phyloP scores from a whole-genome alignment of 306 rosid species.

The Amphicarpaea edgeworthii region DNA sequence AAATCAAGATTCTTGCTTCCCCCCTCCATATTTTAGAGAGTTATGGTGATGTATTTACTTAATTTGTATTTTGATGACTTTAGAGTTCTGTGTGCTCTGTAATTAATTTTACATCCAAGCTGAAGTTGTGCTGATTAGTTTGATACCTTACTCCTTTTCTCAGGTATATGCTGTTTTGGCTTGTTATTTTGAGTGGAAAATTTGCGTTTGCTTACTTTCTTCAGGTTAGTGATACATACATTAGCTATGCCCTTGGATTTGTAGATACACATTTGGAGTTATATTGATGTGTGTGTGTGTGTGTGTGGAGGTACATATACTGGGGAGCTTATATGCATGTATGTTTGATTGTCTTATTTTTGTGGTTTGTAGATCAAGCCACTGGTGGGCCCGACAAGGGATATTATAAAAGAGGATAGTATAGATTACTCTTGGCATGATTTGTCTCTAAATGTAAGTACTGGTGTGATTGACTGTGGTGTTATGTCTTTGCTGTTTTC shows the following conservation, averaged over 20 bases:
- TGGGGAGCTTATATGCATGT: background rate
- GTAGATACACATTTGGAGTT: slow-evolving; percentile 3
- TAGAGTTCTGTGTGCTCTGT: background rate
- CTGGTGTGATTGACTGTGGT: slow-evolving; percentile 13
- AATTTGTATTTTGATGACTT: background rate
- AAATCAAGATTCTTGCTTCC: slow-evolving; percentile 18
- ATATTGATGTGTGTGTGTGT: too few relatives aligned
- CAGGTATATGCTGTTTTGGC: slow-evolving; percentile 95
- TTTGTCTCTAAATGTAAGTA: slow-evolving; percentile 77
- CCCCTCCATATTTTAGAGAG: background rate
- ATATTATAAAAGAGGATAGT: slow-evolving; percentile 46
- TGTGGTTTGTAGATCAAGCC: slow-evolving; percentile 76
- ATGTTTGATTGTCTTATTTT: slow-evolving; percentile 11
- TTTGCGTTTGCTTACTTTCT: slow-evolving; percentile 94
- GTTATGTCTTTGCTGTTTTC: slow-evolving; percentile 28
- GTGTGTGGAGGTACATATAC: background rate
- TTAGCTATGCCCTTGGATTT: slow-evolving; percentile 2
- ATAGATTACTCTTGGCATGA: slow-evolving; percentile 84
- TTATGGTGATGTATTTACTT: background rate
- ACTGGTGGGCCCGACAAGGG: slow-evolving; percentile 74
- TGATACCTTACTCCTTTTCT: slow-evolving; percentile 2
- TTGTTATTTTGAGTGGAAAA: slow-evolving; percentile 75
- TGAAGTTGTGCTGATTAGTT: background rate
- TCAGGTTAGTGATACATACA: slow-evolving; percentile 61
- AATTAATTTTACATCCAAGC: background rate